Evolutionary conservation across 2,329 filamentous ascomycete species (phyloP), one percentile per base, ranked within the genome.

Genomic region (Talaromyces piceae): DNA sequence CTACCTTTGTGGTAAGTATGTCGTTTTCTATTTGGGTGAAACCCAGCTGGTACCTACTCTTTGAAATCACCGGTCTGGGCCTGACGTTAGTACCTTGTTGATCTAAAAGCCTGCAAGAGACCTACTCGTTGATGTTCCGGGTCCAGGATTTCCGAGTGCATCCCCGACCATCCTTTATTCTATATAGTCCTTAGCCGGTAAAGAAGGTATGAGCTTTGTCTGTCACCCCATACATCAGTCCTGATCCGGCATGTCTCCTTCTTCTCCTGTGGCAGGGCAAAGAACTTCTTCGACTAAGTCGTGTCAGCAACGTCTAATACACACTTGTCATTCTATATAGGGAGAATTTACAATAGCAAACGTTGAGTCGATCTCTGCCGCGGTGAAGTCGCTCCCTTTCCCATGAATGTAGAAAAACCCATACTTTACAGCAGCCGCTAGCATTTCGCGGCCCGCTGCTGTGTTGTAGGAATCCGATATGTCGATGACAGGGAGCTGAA

Each of bases 321-420:
- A n/a, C n/a, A n/a, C n/a, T n/a, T n/a, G n/a, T n/a, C n/a, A n/a
- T n/a, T n/a, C n/a, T n/a, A n/a, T n/a, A n/a, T n/a, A n/a, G n/a
- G n/a, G n/a, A n/a, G n/a, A n/a, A n/a, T n/a, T n/a, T 74, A 93
- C 90, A 63, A 95, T 68, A 12, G 77, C 72, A 73, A 96, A 97
- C 7, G 86, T 84, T 41, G 75, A 73, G 8, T 87, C 77, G 37
- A 96, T 81, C 49, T 84, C 79, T 25, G 77, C 69, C 0, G 77
- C 70, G 0, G 84, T 74, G 45, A 96, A 88, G 54, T 86, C 82
- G 11, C 77, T 75, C 41, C 83, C 85, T 20, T 82, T 78, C 63
- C 88, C 91, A 63, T 83, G 84, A 61, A 97, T 83, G 66, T 93
- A 97, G 55, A 96, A 81, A 68, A 97, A 97, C 55, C 91, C 91